Evolutionary conservation across 2,329 filamentous ascomycete genomes (phyloP), one percentile per base, ranked within the genome.

Genomic region (Neofusicoccum laricinum): DNA sequence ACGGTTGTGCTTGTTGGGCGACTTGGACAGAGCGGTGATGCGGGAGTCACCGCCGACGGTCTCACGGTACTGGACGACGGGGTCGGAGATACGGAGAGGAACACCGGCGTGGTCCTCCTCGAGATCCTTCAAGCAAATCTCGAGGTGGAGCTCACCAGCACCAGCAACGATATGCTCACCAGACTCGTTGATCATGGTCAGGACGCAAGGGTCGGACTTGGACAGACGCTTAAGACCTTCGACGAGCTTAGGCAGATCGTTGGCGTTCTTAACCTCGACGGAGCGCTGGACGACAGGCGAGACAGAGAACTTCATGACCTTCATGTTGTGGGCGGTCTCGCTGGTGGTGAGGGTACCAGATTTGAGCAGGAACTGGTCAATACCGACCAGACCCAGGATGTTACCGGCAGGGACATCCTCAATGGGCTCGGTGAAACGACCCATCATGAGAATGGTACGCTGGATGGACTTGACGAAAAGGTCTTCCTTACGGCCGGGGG

Each of bases 281-380:
- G 95, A 97, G 74, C 94, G 94, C 85, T 91, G 94, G 72, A 99
- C 95, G 84, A 99, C 95, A 76, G 95, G 95, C 67, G 95, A 98
- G 80, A 99, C 95, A 78, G 95, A 99, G 91, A 99, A 99, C 88
- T 97, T 98, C 95, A 99, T 99, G 85, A 99, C 95, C 90, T 98
- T 98, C 77, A 99, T 85, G 90, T 99, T 99, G 90, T 99, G 95
- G 80, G 95, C 94, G 71, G 92, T 96, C 73, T 99, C 95, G 79
- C 87, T 89, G 80, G 94, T 98, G 83, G 93, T 97, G 76, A 99
- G 91, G 77, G 95, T 99, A 90, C 95, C 95, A 80, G 95, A 98
- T 90, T 99, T 99, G 86, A 99, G 93, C 87, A 99, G 87, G 92
- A 98, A 99, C 89, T 99, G 95, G 81, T 99, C 95, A 75, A 99